Percentiles rank a stretch among this genome's conserved stretches.
Evolutionary conservation across 2,329 filamentous ascomycete genomes (phyloP).

Genomic region (Chaetomiaceae sp.): DNA sequence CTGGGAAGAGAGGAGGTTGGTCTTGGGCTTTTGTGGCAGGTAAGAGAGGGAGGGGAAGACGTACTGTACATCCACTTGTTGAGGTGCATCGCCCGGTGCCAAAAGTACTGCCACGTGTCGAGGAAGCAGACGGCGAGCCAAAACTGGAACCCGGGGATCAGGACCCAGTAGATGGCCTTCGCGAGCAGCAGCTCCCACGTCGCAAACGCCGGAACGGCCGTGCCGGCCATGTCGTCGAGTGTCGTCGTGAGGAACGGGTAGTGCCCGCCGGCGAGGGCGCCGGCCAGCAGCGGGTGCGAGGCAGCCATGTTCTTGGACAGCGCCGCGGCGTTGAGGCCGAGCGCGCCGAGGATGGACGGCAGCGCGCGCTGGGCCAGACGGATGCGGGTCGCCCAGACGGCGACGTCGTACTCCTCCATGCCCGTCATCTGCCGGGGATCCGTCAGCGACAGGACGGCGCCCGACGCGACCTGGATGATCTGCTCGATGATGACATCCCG

Average conservation of each 20-base stretch:
- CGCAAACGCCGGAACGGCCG: conserved; percentile 67
- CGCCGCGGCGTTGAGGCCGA: conserved; percentile 72
- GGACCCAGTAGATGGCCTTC: conserved; percentile 71
- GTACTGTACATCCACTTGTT: conserved; percentile 95
- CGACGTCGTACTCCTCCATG: conserved; percentile 78
- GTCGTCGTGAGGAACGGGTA: conserved; percentile 68
- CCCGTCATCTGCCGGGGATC: conserved; percentile 73
- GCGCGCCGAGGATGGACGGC: conserved; percentile 62
- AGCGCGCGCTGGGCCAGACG: conserved; percentile 75
- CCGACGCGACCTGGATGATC: conserved; percentile 74
- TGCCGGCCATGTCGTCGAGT: conserved; percentile 48
- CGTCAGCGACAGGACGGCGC: conserved; percentile 61
- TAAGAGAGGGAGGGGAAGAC: conserved; percentile 34
- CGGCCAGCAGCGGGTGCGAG: conserved; percentile 69
- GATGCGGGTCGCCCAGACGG: conserved; percentile 82
- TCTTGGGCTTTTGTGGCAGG: conserved; percentile 35
- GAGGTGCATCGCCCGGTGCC: conserved; percentile 93
- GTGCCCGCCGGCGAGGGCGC: conserved; percentile 70
- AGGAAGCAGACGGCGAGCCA: conserved; percentile 68
- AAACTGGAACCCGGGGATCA: conserved; percentile 76
- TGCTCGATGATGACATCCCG: conserved; percentile 92
- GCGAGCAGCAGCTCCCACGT: conserved; percentile 75
- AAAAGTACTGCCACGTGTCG: conserved; percentile 98
- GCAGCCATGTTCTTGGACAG: conserved; percentile 71
- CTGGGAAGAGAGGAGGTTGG: conserved; percentile 38